Base-by-base conservation (phyloP, 345 rosid genomes). In the Toxicodendron radicans region DNA sequence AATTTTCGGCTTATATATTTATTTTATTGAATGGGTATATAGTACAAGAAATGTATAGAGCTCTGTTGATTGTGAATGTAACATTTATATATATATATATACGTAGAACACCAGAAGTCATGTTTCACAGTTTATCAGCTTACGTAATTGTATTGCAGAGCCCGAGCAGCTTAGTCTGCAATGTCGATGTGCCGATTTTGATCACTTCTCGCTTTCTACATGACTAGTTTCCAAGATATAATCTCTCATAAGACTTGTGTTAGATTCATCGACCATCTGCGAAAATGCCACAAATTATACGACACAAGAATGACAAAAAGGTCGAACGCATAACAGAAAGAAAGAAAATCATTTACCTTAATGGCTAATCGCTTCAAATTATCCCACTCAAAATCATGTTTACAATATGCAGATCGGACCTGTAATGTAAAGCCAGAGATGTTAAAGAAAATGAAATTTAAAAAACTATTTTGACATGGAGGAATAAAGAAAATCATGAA, bases 321-420 rank as follows among this genome's bases (percentile, higher is more conserved):
- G 2, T 27, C 30, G 51, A 43, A 43, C 1, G 48, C 48, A 8
- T 46, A 13, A 52, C 5, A 10, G 32, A 30, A 48, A 1, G 2
- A 61, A 2, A 18, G 8, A 51, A n/a, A 38, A 68, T 64, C 58
- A 20, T 68, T 73, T 51, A 90, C 97, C 90, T 89, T 81, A 48
- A 78, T 57, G 64, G 92, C 78, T 24, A 94, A 78, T 30, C 85
- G 84, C 72, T 85, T 68, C 76, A 90, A 45, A 75, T 92, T 92
- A 73, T 89, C 97, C 97, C 97, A 87, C 80, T 92, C 97, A 18
- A 94, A 94, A 82, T 92, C 97, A n/a, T 66, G 79, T 76, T 92
- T 88, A 71, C 93, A 87, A 20, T 94, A 92, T 18, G 93, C 93
- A 30, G 97, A 88, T 30, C 95, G 89, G 45, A 94, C 98, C 97